Evolutionary conservation across 257 asterid species (phyloP).

Genomic region (Fraxinus americana): DNA sequence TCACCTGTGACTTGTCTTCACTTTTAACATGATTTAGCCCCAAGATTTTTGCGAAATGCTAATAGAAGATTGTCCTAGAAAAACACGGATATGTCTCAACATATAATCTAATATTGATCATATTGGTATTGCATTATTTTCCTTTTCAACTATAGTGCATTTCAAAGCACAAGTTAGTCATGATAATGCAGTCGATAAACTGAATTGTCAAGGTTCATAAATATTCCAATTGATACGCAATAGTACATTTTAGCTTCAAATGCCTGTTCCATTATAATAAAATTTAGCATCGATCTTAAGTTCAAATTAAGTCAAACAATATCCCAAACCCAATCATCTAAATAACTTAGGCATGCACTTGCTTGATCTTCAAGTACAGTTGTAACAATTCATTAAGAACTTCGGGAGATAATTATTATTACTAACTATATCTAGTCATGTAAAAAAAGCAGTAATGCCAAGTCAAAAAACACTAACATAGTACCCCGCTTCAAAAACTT

Average conservation of each 20-base stretch:
- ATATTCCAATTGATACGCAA: background rate
- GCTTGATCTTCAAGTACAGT: background rate
- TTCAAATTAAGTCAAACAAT: background rate
- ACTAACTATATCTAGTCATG: background rate
- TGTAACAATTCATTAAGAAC: background rate
- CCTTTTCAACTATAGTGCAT: background rate
- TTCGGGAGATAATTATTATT: background rate
- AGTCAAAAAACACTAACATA: too few species aligned
- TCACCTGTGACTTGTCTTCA: background rate
- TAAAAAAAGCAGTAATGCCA: background rate
- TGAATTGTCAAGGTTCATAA: background rate
- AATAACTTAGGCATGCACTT: background rate
- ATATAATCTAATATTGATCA: background rate
- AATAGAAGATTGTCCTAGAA: background rate
- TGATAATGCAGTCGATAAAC: background rate
- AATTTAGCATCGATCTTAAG: background rate
- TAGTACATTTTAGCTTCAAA: background rate
- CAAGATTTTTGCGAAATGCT: background rate
- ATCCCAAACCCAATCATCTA: background rate
- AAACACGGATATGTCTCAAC: background rate
- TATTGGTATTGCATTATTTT: background rate
- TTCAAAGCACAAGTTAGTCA: background rate
- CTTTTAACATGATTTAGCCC: background rate
- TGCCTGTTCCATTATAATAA: background rate
- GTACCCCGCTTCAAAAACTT: background rate